A percentile compares a stretch with the other conserved stretches of the same genome.
phyloP scores from a whole-genome alignment of 2,329 filamentous ascomycete species.

The Fusarium nisikadoi region DNA sequence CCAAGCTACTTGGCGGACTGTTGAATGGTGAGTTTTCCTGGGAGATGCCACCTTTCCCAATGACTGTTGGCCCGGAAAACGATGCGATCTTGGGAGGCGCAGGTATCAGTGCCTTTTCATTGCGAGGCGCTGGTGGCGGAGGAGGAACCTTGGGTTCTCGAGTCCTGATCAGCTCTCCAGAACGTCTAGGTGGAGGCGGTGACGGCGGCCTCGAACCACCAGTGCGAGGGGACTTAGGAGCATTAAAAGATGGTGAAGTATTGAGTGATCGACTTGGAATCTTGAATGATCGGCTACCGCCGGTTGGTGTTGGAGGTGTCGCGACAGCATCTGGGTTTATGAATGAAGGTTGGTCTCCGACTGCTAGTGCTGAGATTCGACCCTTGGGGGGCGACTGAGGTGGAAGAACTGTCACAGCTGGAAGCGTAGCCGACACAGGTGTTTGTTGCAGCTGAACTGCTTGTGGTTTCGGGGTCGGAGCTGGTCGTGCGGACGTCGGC shows the following conservation, averaged over 20 bases:
- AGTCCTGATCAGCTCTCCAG: slow-evolving; percentile 66
- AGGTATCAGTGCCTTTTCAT: slow-evolving; percentile 69
- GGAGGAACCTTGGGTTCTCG: slow-evolving; percentile 57
- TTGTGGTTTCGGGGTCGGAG: slow-evolving; percentile 39
- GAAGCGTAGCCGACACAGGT: slow-evolving; percentile 56
- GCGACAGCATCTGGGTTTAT: slow-evolving; percentile 60
- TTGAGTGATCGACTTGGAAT: slow-evolving; percentile 67
- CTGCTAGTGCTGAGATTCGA: slow-evolving; percentile 48
- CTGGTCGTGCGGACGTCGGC: slow-evolving; percentile 41
- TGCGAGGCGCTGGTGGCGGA: slow-evolving; percentile 82
- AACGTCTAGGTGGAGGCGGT: slow-evolving; percentile 71
- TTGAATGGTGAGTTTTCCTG: slow-evolving; percentile 80
- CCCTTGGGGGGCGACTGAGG: slow-evolving; percentile 74
- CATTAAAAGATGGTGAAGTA: slow-evolving; percentile 54
- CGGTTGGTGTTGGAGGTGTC: slow-evolving; percentile 53
- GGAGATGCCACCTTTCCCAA: slow-evolving; percentile 35
- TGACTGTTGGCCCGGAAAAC: slow-evolving; percentile 23
- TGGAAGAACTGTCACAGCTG: slow-evolving; percentile 75
- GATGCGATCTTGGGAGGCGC: slow-evolving; percentile 32
- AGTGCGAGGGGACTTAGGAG: slow-evolving; percentile 58
- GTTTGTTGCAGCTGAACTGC: slow-evolving; percentile 34
- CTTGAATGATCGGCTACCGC: slow-evolving; percentile 60
- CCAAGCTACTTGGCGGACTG: slow-evolving; percentile 82
- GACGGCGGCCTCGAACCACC: slow-evolving; percentile 66
- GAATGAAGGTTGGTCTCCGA: slow-evolving; percentile 57